phyloP scores from a whole-genome alignment of 192 early-diverging fungal species.

The Tieghemiomyces parasiticus region DNA sequence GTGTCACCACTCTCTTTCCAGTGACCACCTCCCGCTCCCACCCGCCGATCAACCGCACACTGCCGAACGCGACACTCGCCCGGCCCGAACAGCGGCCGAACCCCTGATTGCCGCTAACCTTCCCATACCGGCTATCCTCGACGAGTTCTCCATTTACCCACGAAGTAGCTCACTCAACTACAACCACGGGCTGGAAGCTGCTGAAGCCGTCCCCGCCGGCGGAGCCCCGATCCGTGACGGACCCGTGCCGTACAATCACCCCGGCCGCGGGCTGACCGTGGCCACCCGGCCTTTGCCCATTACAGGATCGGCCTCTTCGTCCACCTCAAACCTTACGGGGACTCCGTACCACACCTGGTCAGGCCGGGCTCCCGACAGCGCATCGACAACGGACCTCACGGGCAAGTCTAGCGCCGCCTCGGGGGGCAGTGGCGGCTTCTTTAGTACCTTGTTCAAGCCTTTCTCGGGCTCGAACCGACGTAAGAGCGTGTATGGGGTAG shows the following conservation, averaged over 20 bases:
- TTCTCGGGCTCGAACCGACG: background rate
- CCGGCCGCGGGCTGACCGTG: background rate
- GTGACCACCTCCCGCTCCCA: constrained; percentile 1
- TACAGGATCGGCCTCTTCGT: too few species aligned
- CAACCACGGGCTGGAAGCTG: background rate
- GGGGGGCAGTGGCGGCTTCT: background rate
- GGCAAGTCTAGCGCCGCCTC: too few species aligned
- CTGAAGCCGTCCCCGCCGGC: background rate
- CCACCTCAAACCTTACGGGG: too few species aligned
- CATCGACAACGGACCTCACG: too few species aligned
- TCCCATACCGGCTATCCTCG: background rate
- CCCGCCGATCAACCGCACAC: background rate
- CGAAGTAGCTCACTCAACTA: constrained; percentile 9
- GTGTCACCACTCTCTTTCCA: constrained; percentile 2
- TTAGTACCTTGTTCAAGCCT: constrained; percentile 9
- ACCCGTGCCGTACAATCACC: background rate
- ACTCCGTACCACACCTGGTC: too few species aligned
- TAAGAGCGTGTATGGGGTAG: constrained; percentile 4
- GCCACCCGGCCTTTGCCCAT: background rate
- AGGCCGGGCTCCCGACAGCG: too few species aligned
- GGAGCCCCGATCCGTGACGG: background rate
- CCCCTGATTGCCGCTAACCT: background rate
- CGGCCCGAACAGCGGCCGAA: background rate
- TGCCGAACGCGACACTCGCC: background rate
- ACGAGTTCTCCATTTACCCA: background rate